These are phyloP conservation scores for Drechslerella dactyloides DNA, from an alignment of 2,329 filamentous ascomycete species.

Conservation along the genomic window DNA sequence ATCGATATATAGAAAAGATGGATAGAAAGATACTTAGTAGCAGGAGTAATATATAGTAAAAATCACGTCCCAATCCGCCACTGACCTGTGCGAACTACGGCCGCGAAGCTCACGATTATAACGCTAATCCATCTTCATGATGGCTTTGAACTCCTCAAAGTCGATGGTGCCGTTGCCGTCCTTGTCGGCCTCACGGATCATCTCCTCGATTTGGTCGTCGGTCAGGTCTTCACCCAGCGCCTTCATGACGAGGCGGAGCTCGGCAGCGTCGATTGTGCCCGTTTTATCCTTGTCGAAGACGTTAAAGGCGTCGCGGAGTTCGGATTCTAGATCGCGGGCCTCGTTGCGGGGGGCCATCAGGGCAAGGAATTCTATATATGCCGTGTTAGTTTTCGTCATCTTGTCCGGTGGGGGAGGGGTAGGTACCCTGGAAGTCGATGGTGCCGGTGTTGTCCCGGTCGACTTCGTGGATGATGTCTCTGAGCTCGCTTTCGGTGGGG, in stretches of 20 bases:
- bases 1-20: too few species aligned
- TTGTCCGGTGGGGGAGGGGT: neutral
- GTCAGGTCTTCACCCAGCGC: conserved; percentile 70
- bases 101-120: neutral
- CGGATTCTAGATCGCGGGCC: conserved; percentile 69
- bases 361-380: conserved; percentile 66
- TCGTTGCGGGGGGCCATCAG: conserved; percentile 71
- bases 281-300: conserved; percentile 72
- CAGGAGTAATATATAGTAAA: too few species aligned
- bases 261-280: conserved; percentile 69
- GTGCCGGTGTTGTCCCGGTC: conserved; percentile 70
- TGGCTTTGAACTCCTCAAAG: conserved; percentile 60
- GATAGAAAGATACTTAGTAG: too few species aligned
- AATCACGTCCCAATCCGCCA: too few species aligned
- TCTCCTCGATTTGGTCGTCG: conserved; percentile 70
- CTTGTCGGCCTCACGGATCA: conserved; percentile 70
- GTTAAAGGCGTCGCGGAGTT: conserved; percentile 70
- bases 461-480: conserved; percentile 72
- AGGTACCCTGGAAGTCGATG: conserved; percentile 68
- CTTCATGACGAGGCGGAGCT: conserved; percentile 69
- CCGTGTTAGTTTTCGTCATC: neutral
- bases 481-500: conserved; percentile 68
- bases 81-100: too few species aligned
- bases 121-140: conserved; percentile 33
- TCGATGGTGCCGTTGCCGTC: conserved; percentile 70